These are phyloP conservation scores for Rhizopogon rudus DNA, from an alignment of 768 basidiomycete genomes.

Conservation along the genomic window DNA sequence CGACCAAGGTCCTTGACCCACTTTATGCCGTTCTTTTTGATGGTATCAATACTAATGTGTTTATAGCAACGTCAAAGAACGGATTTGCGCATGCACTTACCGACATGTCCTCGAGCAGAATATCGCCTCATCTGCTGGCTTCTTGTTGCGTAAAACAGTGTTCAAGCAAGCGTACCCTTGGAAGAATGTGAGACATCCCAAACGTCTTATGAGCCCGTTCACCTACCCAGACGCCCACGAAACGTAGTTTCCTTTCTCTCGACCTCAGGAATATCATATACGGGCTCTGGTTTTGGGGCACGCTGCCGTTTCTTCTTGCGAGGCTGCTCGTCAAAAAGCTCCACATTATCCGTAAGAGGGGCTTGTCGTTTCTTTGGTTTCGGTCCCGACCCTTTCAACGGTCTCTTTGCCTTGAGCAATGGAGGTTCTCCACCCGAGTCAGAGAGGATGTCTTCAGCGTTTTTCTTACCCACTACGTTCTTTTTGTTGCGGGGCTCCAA, in stretches of 20 bases:
- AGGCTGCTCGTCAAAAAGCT: background rate
- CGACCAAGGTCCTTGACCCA: constrained; percentile 78
- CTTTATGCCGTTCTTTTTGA: constrained; percentile 76
- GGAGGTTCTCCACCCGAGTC: background rate
- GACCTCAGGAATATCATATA: constrained; percentile 70
- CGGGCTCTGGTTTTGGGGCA: constrained; percentile 38
- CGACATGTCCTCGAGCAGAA: constrained; percentile 76
- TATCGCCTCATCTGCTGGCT: constrained; percentile 56
- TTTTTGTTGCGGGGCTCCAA: constrained; percentile 1
- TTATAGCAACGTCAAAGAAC: background rate
- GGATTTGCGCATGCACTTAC: constrained; percentile 24
- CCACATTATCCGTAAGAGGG: constrained; percentile 10
- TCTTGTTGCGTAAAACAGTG: constrained; percentile 69
- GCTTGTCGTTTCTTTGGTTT: constrained; percentile 4
- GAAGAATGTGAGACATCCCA: constrained; percentile 1
- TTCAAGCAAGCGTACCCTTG: constrained; percentile 81
- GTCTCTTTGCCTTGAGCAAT: background rate
- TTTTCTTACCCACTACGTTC: background rate
- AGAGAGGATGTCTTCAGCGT: background rate
- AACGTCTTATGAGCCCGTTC: background rate
- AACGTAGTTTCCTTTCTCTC: constrained; percentile 64
- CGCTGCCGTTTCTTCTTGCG: constrained; percentile 26
- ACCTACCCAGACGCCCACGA: constrained; percentile 54
- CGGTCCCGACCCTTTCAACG: background rate
- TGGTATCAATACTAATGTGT: constrained; percentile 56